phyloP scores from a whole-genome alignment of 169 alveolate species.

The Plasmodium relictum region DNA sequence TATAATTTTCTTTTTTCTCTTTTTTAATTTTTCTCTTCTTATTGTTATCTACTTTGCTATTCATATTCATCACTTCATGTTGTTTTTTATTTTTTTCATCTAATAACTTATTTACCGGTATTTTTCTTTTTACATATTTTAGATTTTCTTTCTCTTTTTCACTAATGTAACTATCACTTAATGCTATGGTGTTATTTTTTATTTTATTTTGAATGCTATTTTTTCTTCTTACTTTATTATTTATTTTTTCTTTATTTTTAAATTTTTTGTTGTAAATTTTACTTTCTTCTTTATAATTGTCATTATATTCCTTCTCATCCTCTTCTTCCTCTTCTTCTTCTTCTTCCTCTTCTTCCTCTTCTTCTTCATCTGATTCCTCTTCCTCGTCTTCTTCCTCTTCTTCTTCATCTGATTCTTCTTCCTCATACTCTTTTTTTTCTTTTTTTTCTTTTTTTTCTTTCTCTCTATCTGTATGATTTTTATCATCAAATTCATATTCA shows the following conservation, averaged over 20 bases:
- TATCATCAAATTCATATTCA: neutral
- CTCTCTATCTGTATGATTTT: neutral
- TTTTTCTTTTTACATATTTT: constrained; percentile 7
- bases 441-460: constrained; percentile 4
- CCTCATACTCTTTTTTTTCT: neutral
- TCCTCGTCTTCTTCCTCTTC: constrained; percentile 8
- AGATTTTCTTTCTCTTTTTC: constrained; percentile 37
- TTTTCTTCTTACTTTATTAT: constrained; percentile 7
- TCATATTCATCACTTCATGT: constrained; percentile 2
- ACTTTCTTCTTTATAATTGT: neutral
- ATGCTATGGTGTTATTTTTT: constrained; percentile 14
- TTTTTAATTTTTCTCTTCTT: constrained; percentile 2
- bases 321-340: neutral
- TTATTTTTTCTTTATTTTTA: neutral
- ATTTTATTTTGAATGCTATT: neutral
- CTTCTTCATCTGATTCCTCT: constrained; percentile 7
- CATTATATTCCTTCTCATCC: neutral
- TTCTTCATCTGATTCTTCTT: constrained; percentile 1
- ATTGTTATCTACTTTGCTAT: constrained; percentile 14
- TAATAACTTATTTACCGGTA: neutral
- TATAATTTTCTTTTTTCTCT: constrained; percentile 6
- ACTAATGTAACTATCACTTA: constrained; percentile 41
- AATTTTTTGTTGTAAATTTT: neutral
- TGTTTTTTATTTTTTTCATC: neutral
- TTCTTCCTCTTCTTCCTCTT: neutral